phyloP scores from a whole-genome alignment of 2,329 filamentous ascomycete genomes.

The Stemphylium beticola region DNA sequence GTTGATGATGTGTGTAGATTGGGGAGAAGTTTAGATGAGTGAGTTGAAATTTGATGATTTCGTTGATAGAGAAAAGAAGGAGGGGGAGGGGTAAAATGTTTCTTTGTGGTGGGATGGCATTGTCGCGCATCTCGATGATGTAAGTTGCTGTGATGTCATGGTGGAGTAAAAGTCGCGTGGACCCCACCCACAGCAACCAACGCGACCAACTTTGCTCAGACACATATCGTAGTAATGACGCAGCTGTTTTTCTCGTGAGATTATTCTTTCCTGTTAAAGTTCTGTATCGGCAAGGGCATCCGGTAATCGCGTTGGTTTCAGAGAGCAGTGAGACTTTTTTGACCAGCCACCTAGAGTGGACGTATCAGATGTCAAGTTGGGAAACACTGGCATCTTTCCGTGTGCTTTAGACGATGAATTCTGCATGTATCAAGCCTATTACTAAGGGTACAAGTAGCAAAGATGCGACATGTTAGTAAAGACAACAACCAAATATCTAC shows the following conservation, averaged over 20 bases:
- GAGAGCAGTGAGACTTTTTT: no score
- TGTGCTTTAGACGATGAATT: no score
- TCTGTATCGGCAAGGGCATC: no score
- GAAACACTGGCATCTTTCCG: no score
- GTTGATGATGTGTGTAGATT: conserved; percentile 11
- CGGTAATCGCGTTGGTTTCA: no score
- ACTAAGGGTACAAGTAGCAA: no score
- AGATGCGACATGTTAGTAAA: no score
- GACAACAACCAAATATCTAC: no score
- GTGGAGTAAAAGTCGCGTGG: conserved; percentile 5
- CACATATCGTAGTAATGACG: not conserved
- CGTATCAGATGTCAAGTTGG: no score
- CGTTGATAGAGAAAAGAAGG: not conserved
- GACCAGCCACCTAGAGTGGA: no score
- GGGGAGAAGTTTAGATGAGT: not conserved
- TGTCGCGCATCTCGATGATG: conserved; percentile 6
- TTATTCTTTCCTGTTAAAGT: no score
- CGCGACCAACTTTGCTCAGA: not conserved
- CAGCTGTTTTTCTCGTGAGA: not conserved
- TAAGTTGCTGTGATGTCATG: conserved; percentile 13
- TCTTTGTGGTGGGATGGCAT: not conserved
- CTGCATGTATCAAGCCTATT: no score
- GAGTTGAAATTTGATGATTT: not conserved
- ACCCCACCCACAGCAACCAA: not conserved
- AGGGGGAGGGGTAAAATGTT: not conserved